phyloP scores from a whole-genome alignment of 2,329 filamentous ascomycete genomes.

The Paraphoma chrysanthemicola region DNA sequence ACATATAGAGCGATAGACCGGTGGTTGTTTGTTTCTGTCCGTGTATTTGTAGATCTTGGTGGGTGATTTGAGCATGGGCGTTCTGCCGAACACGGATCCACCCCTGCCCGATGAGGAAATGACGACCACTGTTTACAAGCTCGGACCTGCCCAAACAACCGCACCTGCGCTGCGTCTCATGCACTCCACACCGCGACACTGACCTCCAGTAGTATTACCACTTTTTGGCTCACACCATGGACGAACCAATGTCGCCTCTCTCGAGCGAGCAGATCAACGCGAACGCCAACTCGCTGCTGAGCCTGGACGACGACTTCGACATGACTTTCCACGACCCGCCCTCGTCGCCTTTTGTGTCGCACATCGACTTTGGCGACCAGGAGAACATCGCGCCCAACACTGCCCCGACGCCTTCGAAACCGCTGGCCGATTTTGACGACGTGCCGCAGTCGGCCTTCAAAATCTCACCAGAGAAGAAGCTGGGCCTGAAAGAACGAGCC shows the following conservation, averaged over 20 bases:
- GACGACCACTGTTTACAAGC: constrained; percentile 15
- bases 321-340: constrained; percentile 51
- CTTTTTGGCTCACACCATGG: constrained; percentile 27
- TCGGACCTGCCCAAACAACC: background rate
- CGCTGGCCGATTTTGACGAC: constrained; percentile 28
- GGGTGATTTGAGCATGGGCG: background rate
- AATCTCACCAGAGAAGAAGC: constrained; percentile 38
- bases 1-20: background rate
- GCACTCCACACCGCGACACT: constrained; percentile 19
- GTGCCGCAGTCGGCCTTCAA: constrained; percentile 42
- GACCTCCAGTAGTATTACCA: constrained; percentile 18
- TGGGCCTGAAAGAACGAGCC: constrained; percentile 32
- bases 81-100: background rate
- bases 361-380: constrained; percentile 50
- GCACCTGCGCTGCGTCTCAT: background rate
- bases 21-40: background rate
- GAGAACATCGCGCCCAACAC: constrained; percentile 43
- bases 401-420: constrained; percentile 33
- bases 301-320: constrained; percentile 39
- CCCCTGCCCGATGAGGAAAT: constrained; percentile 9
- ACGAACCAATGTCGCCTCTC: constrained; percentile 39
- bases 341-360: constrained; percentile 58
- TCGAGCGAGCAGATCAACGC: constrained; percentile 41
- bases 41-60: background rate
- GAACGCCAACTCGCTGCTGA: constrained; percentile 21